Evolutionary conservation across 2,329 filamentous ascomycete genomes (phyloP).

Genomic region (Cercospora brassicicola): DNA sequence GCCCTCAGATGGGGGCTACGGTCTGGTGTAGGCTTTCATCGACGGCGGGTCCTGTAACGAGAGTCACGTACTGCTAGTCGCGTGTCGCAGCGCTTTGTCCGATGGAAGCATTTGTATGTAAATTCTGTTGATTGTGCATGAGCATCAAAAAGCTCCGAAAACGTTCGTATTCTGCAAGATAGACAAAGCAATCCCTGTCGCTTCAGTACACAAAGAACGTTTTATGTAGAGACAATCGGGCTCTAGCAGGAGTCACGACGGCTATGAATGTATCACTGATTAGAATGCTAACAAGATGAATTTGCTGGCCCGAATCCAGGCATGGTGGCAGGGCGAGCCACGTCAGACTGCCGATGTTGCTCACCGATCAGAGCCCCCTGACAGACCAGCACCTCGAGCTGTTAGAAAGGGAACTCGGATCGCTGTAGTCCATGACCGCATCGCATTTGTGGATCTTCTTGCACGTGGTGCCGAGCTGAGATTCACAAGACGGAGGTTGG

Average conservation of each 20-base stretch:
- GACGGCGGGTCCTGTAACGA: too few species aligned
- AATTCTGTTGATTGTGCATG: too few species aligned
- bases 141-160: background rate
- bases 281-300: background rate
- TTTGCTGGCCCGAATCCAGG: background rate
- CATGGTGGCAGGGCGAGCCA: background rate
- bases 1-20: too few species aligned
- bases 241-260: too few species aligned
- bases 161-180: background rate
- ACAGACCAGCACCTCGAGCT: background rate
- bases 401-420: background rate
- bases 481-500: background rate
- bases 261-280: too few species aligned
- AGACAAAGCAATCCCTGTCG: background rate
- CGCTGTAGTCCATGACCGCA: background rate
- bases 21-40: too few species aligned
- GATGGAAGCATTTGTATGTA: background rate
- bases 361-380: background rate
- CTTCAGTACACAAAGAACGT: background rate
- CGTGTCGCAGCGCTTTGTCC: background rate
- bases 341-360: background rate
- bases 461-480: background rate
- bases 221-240: background rate
- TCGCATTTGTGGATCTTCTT: background rate
- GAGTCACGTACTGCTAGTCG: too few species aligned